Evolutionary conservation across 2,329 filamentous ascomycete species (phyloP), one percentile per base, ranked within the genome.

Genomic region (Phialemoniopsis sp.): DNA sequence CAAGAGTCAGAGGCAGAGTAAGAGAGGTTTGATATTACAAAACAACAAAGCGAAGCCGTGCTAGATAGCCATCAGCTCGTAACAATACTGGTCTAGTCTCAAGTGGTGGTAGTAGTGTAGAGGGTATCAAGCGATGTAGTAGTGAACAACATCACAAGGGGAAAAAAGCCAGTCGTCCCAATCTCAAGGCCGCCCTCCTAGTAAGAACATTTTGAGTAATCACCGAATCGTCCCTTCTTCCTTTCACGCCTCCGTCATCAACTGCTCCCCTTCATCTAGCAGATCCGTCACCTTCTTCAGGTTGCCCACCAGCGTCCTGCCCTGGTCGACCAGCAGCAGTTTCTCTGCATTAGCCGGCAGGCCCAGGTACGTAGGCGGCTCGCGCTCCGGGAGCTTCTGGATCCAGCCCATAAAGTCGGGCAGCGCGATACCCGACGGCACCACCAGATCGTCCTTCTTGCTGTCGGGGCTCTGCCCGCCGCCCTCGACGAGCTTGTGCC

Each of bases 331-430:
- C 26, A 98, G 74, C 52, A 98, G 64, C 58, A 98, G 60, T 67
- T 97, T 98, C 80, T 98, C 93, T 15, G 93, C 93, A 60, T 98
- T 96, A 19, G 89, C 88, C 29, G 93, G 93, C 50, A 98, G 66
- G 16, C 93, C 94, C 13, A 98, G 73, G 58, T 95, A 98, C 1
- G 89, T 95, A 5, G 93, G 93, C 19, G 94, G 94, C 63, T 98
- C 93, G 53, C 93, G 82, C 73, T 98, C 93, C 0, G 93, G 93
- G 45, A 98, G 71, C 44, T 80, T 80, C 53, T 95, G 87, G 45
- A 98, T 88, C 94, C 94, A 98, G 29, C 76, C 74, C 63, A 85
- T 83, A 59, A 97, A 97, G 55, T 95, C 89, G 46, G 83, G 80
- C 58, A 95, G 79, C 36, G 80, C 82, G 2, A 90, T 96, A 32